These are phyloP conservation scores for Capniomyces stellatus DNA, from an alignment of 371 early-diverging fungal genomes.

Conservation along the genomic window DNA sequence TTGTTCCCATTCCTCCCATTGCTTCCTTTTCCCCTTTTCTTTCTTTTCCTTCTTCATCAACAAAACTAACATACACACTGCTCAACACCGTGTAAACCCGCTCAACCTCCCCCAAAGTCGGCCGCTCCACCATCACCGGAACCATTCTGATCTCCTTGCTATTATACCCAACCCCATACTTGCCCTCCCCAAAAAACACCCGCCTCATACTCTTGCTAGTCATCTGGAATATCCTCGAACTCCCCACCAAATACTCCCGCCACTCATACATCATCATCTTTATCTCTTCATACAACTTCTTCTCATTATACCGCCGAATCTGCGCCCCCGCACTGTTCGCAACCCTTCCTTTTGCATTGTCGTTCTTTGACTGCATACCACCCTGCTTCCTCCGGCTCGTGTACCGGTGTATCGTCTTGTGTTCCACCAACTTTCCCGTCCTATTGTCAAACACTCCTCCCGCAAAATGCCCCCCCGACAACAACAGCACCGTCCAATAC, in stretches of 20 bases:
- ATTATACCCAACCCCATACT: not conserved
- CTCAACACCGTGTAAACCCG: slow-evolving; percentile 25
- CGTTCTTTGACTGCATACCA: slow-evolving; percentile 69
- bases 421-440: slow-evolving; percentile 34
- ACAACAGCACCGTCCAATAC: slow-evolving; percentile 62
- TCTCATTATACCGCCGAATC: slow-evolving; percentile 78
- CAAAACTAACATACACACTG: slow-evolving; percentile 5
- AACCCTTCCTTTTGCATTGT: slow-evolving; percentile 48
- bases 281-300: slow-evolving; percentile 57
- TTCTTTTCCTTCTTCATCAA: no score
- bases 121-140: slow-evolving; percentile 27
- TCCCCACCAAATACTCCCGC: not conserved
- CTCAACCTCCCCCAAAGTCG: slow-evolving; percentile 40
- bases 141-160: not conserved
- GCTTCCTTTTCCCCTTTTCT: no score
- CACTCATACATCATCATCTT: no score
- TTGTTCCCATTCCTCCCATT: no score
- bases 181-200: slow-evolving; percentile 8
- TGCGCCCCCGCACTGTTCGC: slow-evolving; percentile 85
- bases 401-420: slow-evolving; percentile 86
- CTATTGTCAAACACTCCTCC: slow-evolving; percentile 63
- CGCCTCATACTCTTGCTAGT: slow-evolving; percentile 3
- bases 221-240: slow-evolving; percentile 8
- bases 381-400: slow-evolving; percentile 92
- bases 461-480: slow-evolving; percentile 82